phyloP scores from a whole-genome alignment of 1,284 basidiomycete species.

The Exsudoporus floridanus region DNA sequence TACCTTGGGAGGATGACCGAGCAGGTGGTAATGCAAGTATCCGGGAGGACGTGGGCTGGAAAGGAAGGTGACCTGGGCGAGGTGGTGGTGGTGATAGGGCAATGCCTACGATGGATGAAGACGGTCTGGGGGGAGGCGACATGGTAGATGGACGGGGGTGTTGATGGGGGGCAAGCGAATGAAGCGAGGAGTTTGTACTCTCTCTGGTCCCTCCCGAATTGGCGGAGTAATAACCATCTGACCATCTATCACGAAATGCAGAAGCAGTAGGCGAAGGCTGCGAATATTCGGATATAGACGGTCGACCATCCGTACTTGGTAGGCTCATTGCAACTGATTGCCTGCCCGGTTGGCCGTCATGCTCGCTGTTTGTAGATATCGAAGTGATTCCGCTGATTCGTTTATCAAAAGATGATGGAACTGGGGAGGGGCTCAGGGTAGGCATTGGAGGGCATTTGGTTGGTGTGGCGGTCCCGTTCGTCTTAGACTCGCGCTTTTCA shows the following conservation, averaged over 20 bases:
- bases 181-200: conserved; percentile 2
- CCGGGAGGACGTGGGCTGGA: conserved; percentile 21
- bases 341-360: conserved; percentile 34
- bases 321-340: conserved; percentile 38
- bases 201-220: conserved; percentile 23
- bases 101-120: conserved; percentile 44
- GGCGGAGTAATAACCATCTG: conserved; percentile 33
- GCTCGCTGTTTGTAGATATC: conserved; percentile 43
- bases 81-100: conserved; percentile 59
- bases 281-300: conserved; percentile 57
- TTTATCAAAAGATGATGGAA: conserved; percentile 28
- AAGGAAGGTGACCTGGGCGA: conserved; percentile 36
- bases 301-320: conserved; percentile 35
- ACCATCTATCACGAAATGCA: conserved; percentile 58
- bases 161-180: conserved; percentile 16
- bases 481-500: conserved; percentile 39
- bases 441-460: conserved; percentile 44
- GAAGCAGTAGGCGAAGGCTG: conserved; percentile 66
- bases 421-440: conserved; percentile 32
- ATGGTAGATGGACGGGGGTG: conserved; percentile 43
- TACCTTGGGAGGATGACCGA: conserved; percentile 32
- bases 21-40: conserved; percentile 17
- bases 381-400: conserved; percentile 35
- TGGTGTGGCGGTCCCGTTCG: conserved; percentile 35
- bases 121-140: conserved; percentile 50